Evolutionary conservation across 106 monocot genomes (phyloP).

Genomic region (Dioscorea alata): DNA sequence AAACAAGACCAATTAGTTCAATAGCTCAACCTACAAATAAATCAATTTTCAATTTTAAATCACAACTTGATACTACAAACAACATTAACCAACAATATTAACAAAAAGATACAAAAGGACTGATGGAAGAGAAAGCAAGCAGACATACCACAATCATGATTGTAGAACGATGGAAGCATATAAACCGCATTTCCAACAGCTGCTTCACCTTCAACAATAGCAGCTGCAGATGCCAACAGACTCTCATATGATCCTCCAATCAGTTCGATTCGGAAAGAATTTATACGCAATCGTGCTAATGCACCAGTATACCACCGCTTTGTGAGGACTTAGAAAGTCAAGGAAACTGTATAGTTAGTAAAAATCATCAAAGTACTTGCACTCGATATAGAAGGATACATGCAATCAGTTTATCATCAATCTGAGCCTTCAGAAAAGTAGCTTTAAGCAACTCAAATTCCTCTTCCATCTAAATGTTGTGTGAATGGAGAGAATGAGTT

Average conservation of each 20-base stretch:
- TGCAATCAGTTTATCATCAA: constrained; percentile 41
- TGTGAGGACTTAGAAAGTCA: constrained; percentile 71
- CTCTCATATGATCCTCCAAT: constrained; percentile 62
- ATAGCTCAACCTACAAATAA: too few relatives aligned
- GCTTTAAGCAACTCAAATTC: constrained; percentile 59
- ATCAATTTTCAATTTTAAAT: too few relatives aligned
- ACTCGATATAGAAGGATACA: constrained; percentile 71
- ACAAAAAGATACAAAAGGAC: too few relatives aligned
- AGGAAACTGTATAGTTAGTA: constrained; percentile 20
- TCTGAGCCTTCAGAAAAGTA: constrained; percentile 34
- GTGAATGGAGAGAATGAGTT: constrained; percentile 1
- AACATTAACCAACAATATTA: too few relatives aligned
- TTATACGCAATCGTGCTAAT: constrained; percentile 80
- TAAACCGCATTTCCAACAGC: constrained; percentile 92
- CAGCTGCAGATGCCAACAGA: constrained; percentile 49
- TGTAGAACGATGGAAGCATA: constrained; percentile 94
- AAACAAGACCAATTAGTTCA: too few relatives aligned
- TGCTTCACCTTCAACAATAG: constrained; percentile 48
- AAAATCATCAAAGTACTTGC: not conserved
- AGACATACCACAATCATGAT: constrained; percentile 87
- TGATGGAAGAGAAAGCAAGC: too few relatives aligned
- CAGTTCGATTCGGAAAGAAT: constrained; percentile 83
- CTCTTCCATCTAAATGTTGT: constrained; percentile 61
- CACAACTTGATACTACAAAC: too few relatives aligned
- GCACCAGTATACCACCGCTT: constrained; percentile 75